Base-by-base conservation (phyloP, 2,329 filamentous ascomycete species). In the Sclerotinia trifoliorum region DNA sequence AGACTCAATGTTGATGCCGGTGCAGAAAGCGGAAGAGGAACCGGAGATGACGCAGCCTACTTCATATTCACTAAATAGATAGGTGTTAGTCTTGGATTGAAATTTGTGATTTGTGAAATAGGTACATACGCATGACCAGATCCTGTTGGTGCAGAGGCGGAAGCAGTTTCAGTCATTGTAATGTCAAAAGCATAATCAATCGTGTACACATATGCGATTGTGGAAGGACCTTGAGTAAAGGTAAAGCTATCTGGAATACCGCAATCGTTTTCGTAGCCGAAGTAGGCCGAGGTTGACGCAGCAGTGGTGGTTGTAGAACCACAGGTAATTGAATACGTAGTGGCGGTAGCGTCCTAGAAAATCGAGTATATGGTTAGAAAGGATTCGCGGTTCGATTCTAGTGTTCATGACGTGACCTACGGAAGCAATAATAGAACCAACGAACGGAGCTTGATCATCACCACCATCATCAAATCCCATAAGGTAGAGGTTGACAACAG, bases 191-290 rank as follows among this genome's bases (percentile, higher is more conserved):
- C 19, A 32, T 56, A 5, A n/a, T 29, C 26, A n/a, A 55, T 66
- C 3, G 39, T 55, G 56, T 71, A 73, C 26, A 32, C 48, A 55
- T 70, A 73, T n/a, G 58, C 63, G 0, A 74, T 48, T 10, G 74
- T 75, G 4, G 72, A 73, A 21, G 73, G 72, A 24, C 73, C 73
- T 69, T 75, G 71, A 0, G 74, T 75, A 48, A 73, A 70, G 4
- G 66, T 70, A 35, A 76, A 74, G 26, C 62, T 67, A 5, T 69
- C 10, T 4, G 74, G 74, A 44, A 75, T 1, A 42, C 55, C 69
- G 35, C 74, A 75, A 8, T 68, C 65, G 7, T 52, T n/a, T 8
- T 48, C 58, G 8, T 11, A 21, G 6, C 63, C 49, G 15, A 11
- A 32, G 58, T 69, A 73, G 19, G 66, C 56, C 5, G 72, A 61